Percentiles rank a stretch among this genome's conserved stretches.
phyloP scores from a whole-genome alignment of 257 asterid genomes.

The Solanum paucissectum region DNA sequence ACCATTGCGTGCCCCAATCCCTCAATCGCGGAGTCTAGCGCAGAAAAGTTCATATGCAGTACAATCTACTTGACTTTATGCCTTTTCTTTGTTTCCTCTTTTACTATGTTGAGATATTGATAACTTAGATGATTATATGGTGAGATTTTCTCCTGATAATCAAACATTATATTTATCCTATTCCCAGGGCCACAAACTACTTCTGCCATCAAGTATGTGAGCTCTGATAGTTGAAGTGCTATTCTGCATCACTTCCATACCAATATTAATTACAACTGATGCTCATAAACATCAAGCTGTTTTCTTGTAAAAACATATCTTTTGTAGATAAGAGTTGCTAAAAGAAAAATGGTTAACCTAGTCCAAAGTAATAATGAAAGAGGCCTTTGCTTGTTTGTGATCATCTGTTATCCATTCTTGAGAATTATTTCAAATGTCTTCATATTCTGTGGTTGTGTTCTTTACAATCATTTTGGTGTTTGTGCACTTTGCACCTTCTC shows the following conservation, averaged over 20 bases:
- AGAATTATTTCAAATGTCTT: neutral
- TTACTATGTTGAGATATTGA: neutral
- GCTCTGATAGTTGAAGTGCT: neutral
- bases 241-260: neutral
- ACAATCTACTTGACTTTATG: slow-evolving; percentile 11
- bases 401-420: neutral
- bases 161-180: neutral
- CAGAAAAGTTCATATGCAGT: slow-evolving; percentile 60
- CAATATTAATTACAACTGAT: neutral
- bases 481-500: neutral
- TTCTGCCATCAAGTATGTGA: neutral
- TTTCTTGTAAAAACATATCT: neutral
- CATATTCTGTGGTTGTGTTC: neutral
- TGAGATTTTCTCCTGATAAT: neutral
- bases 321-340: neutral
- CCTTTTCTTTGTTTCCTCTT: neutral
- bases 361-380: neutral
- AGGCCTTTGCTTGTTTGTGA: neutral
- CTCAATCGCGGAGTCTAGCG: slow-evolving; percentile 29
- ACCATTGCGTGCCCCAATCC: slow-evolving; percentile 30
- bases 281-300: neutral
- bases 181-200: neutral
- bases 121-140: neutral
- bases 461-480: neutral
- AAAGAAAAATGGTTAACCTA: neutral